These are phyloP conservation scores for Verticillium isaacii DNA, from an alignment of 2,329 filamentous ascomycete genomes.

Conservation along the genomic window DNA sequence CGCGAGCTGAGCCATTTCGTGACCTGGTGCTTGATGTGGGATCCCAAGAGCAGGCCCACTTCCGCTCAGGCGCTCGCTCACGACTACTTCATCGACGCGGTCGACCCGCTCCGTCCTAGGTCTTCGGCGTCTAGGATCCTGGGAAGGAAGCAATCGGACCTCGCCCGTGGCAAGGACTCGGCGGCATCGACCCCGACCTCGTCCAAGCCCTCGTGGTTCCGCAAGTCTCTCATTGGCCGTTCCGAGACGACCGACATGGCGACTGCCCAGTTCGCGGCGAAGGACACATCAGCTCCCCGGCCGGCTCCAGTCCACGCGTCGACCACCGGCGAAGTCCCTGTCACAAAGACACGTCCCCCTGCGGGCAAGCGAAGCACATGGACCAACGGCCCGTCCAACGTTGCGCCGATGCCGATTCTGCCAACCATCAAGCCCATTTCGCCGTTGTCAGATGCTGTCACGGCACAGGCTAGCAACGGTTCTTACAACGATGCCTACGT, in stretches of 20 bases:
- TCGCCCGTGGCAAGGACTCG: slow-evolving; percentile 62
- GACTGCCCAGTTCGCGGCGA: slow-evolving; percentile 37
- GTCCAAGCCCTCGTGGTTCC: slow-evolving; percentile 93
- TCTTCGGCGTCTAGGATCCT: slow-evolving; percentile 80
- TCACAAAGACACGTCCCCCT: slow-evolving; percentile 43
- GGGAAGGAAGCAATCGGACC: slow-evolving; percentile 84
- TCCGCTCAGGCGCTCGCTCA: slow-evolving; percentile 92
- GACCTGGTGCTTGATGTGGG: slow-evolving; percentile 99
- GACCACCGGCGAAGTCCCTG: slow-evolving; percentile 34
- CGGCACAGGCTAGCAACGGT: slow-evolving; percentile 74
- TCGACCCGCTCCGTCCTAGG: slow-evolving; percentile 89
- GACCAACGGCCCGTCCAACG: slow-evolving; percentile 76
- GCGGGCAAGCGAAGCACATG: slow-evolving; percentile 85
- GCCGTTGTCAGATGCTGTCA: slow-evolving; percentile 90
- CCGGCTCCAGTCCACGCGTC: slow-evolving; percentile 39
- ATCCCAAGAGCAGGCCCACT: slow-evolving; percentile 85
- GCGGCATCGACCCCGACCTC: slow-evolving; percentile 53
- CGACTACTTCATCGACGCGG: slow-evolving; percentile 89
- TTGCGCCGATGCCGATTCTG: slow-evolving; percentile 90
- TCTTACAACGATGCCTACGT: slow-evolving; percentile 40
- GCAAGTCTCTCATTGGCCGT: slow-evolving; percentile 84
- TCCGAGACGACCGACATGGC: slow-evolving; percentile 65
- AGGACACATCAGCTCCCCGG: slow-evolving; percentile 39
- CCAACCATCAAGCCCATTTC: slow-evolving; percentile 93
- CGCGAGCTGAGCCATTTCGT: slow-evolving; percentile 84